These are phyloP conservation scores for Salvia splendens DNA, from an alignment of 257 asterid species.

Conservation along the genomic window DNA sequence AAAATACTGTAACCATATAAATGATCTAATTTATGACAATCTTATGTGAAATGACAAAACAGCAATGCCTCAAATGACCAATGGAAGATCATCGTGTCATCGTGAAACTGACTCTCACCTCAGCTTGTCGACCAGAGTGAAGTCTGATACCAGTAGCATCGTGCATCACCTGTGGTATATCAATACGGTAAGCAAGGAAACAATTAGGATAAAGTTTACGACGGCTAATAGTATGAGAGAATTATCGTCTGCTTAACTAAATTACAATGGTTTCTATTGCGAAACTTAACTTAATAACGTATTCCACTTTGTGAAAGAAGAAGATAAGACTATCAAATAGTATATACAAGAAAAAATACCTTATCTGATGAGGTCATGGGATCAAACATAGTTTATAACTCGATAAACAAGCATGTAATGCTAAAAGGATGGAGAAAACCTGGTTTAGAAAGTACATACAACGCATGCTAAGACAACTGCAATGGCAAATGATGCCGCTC, in stretches of 20 bases:
- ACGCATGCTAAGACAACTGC: slow-evolving; percentile 94
- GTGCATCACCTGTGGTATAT: slow-evolving; percentile 79
- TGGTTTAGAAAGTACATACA: slow-evolving; percentile 89
- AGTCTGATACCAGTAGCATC: slow-evolving; percentile 96
- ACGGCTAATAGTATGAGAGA: slow-evolving; percentile 3
- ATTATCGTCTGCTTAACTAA: slow-evolving; percentile 19
- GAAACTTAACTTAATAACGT: background rate
- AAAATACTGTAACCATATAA: slow-evolving; percentile 11
- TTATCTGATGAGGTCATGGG: slow-evolving; percentile 30
- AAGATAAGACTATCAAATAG: background rate
- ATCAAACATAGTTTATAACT: slow-evolving; percentile 24
- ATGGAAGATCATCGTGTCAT: slow-evolving; percentile 4
- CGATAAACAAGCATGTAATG: slow-evolving; percentile 37
- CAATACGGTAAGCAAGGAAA: slow-evolving; percentile 31
- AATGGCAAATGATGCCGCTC: slow-evolving; percentile 76
- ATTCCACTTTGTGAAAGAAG: background rate
- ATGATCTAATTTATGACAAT: slow-evolving; percentile 12
- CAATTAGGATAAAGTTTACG: background rate
- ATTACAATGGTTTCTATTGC: background rate
- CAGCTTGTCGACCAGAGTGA: slow-evolving; percentile 99
- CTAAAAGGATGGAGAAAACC: slow-evolving; percentile 59
- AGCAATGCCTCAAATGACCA: slow-evolving; percentile 7
- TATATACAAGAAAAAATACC: slow-evolving; percentile 16
- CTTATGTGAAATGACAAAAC: slow-evolving; percentile 11
- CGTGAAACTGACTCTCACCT: slow-evolving; percentile 53